Percentiles rank a stretch among this genome's conserved stretches.
These are phyloP conservation scores for Acaromyces ingoldii DNA, from an alignment of 1,284 basidiomycete species.

Conservation along the genomic window DNA sequence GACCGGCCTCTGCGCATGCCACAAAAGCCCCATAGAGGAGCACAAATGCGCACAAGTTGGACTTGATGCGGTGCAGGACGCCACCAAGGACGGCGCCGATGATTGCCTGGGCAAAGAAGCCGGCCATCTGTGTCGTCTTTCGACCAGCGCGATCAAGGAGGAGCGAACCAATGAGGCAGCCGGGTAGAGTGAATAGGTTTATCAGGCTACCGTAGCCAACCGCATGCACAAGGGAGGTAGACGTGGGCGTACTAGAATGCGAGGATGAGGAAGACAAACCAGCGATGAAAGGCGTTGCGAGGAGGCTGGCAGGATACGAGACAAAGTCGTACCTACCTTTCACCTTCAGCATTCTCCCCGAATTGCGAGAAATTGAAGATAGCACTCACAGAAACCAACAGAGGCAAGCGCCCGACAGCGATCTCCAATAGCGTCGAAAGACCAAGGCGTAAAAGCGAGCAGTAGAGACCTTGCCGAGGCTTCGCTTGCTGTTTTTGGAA, in stretches of 20 bases:
- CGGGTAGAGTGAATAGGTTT: conserved; percentile 29
- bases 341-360: no score
- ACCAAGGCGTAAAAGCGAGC: no score
- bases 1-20: conserved; percentile 71
- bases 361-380: no score
- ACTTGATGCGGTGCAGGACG: conserved; percentile 22
- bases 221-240: conserved; percentile 15
- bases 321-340: conserved; percentile 6
- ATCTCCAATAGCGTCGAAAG: no score
- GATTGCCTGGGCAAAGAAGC: conserved; percentile 35
- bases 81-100: conserved; percentile 59
- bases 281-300: not conserved
- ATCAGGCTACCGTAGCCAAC: conserved; percentile 41
- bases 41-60: conserved; percentile 55
- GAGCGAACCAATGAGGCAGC: conserved; percentile 27
- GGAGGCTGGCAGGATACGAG: not conserved
- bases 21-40: conserved; percentile 86
- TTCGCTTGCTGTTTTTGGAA: no score
- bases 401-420: no score
- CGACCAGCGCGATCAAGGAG: no score
- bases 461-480: no score
- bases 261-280: not conserved
- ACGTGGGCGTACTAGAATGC: no score
- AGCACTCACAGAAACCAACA: no score
- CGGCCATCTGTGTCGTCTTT: conserved; percentile 29